A percentile compares a stretch with the other conserved stretches of the same genome.
Conservation (phyloP, 257 asterid species). For the Solanum tarapatanum region DNA sequence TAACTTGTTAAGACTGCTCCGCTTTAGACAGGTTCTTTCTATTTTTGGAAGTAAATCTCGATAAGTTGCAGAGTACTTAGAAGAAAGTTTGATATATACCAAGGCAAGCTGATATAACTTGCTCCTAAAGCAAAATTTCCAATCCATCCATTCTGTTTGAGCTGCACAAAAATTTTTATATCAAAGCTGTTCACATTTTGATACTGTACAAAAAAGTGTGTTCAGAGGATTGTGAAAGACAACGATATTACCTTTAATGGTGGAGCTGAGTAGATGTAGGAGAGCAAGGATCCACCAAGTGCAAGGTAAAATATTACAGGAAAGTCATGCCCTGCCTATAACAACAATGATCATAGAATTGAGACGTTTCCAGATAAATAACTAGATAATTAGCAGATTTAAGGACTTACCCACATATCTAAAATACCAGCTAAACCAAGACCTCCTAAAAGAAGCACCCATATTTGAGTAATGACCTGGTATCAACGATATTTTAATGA, state of each 20-base stretch:
- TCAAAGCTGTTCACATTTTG: not conserved
- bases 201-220: not conserved
- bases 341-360: not conserved
- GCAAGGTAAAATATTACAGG: slow-evolving; percentile 90
- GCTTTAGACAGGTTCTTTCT: not conserved
- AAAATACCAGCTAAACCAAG: slow-evolving; percentile 75
- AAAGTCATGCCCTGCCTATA: slow-evolving; percentile 81
- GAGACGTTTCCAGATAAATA: not conserved
- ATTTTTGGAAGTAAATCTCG: not conserved
- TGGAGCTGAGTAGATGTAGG: slow-evolving; percentile 97
- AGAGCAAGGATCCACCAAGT: slow-evolving; percentile 84
- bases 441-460: slow-evolving; percentile 92
- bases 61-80: not conserved
- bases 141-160: slow-evolving; percentile 96
- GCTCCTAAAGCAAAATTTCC: slow-evolving; percentile 97
- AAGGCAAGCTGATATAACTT: slow-evolving; percentile 94
- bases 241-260: slow-evolving; percentile 62
- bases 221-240: slow-evolving; percentile 3
- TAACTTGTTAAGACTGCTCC: not conserved
- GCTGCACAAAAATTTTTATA: slow-evolving; percentile 31
- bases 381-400: not conserved
- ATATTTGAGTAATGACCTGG: slow-evolving; percentile 89
- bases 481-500: not conserved
- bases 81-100: slow-evolving; percentile 30
- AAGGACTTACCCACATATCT: slow-evolving; percentile 84